phyloP scores from a whole-genome alignment of 2,329 filamentous ascomycete species.

The Colletotrichum sp. region DNA sequence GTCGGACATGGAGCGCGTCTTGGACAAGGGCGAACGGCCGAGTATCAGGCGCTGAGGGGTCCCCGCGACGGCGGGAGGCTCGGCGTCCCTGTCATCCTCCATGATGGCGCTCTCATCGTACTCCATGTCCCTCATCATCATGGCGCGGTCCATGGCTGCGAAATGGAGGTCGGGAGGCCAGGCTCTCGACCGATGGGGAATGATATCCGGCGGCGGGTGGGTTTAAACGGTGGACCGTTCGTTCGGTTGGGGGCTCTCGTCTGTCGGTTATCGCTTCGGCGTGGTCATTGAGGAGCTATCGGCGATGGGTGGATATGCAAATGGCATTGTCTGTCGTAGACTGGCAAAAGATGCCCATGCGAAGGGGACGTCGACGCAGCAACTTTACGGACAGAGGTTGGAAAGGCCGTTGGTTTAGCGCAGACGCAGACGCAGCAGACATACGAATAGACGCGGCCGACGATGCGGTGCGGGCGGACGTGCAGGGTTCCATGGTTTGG shows the following conservation, averaged over 20 bases:
- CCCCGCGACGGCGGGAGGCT: not conserved
- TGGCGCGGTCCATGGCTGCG: slow-evolving; percentile 10
- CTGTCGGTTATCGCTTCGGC: not conserved
- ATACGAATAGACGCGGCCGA: not conserved
- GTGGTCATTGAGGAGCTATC: not conserved
- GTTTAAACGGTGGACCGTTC: slow-evolving; percentile 2
- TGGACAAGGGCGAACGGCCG: slow-evolving; percentile 48
- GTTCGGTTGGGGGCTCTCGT: not conserved
- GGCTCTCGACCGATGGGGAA: not conserved
- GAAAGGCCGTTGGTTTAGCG: not conserved
- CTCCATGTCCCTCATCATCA: slow-evolving; percentile 24
- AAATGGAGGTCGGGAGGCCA: not conserved
- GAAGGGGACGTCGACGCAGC: not conserved
- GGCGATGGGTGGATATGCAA: not conserved
- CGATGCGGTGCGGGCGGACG: not conserved
- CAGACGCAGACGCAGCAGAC: not conserved
- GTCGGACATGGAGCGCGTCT: slow-evolving; percentile 70
- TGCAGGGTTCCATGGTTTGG: not conserved
- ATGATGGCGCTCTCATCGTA: slow-evolving; percentile 38
- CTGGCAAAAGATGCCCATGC: not conserved
- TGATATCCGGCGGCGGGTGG: not conserved
- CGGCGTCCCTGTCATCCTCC: slow-evolving; percentile 28
- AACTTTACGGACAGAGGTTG: not conserved
- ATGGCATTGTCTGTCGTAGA: not conserved
- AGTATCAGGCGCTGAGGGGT: slow-evolving; percentile 11